Base-by-base conservation (phyloP, 2,329 filamentous ascomycete genomes). In the Grosmannia clavigera region DNA sequence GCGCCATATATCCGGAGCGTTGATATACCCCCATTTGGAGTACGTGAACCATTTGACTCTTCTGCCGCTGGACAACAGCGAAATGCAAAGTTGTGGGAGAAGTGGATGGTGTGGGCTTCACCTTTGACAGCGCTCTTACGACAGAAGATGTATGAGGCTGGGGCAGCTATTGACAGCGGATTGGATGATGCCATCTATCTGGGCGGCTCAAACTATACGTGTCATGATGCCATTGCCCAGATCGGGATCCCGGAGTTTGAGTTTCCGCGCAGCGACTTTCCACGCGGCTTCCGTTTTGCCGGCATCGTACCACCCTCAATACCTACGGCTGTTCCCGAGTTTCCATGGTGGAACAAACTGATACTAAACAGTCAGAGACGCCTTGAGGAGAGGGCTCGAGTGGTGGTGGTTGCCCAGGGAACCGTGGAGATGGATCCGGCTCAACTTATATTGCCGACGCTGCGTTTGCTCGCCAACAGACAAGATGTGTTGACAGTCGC, bases 341-440 rank as follows among this genome's bases (percentile, higher is more conserved):
- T 63, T 38, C n/a, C 64, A 2, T 75, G 72, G 72, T 75, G 72
- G 73, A 14, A 38, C 1, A 68, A 72, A 51, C 55, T 74, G 19
- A 58, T 68, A 3, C 58, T 62, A 9, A 71, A 72, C 61, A 58
- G 61, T 4, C 54, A 60, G 5, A 27, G 11, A 1, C 12, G 65
- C 25, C 70, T 68, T 60, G 70, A 69, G 55, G 56, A 58, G 31
- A 35, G 19, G 12, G 31, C 31, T 25, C 52, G 31, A 7, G 66
- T 74, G 2, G 64, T 75, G 2, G 69, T 75, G 10, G 73, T 75
- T 22, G 69, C 73, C 0, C 73, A 75, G 60, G 73, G 73, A 4
- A 74, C 72, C 2, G 72, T 75, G 7, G 72, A 75, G 64, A 71
- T 66, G 2, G 67, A 74, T 3, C 71, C 72, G 5, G 59, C 67